Evolutionary conservation across 306 rosid species (phyloP), one percentile per base, ranked within the genome.

Genomic region (Gastrolobium villosum): DNA sequence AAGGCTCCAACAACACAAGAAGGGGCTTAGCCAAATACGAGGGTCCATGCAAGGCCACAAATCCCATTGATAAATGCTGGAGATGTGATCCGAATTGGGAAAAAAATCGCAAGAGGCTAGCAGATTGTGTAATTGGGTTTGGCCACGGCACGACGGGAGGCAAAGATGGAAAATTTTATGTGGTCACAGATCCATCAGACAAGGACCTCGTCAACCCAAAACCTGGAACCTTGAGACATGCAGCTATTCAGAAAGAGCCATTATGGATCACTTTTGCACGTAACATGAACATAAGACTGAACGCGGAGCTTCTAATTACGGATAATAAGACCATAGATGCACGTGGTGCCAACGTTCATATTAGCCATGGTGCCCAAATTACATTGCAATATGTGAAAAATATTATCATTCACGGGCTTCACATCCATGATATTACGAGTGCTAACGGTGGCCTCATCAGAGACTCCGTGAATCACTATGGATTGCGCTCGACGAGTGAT

Each of bases 21-120:
- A 84, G 90, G 62, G 53, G 44, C 6, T 70, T 86, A 61, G n/a
- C 3, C 7, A 37, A 11, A 13, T 5, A 28, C 64, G 1, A 10
- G 0, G 69, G 77, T 13, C 9, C 71, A 50, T 87, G 90, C 65
- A 1, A 0, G 14, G 84, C 78, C 2, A 76, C 82, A 13, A 87
- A 87, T 40, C 91, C 87, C 2, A 76, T 84, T 15, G 91, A 87
- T 20, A 10, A 48, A 2, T 82, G 91, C 35, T 88, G 88, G 91
- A 78, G 89, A 71, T 88, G 89, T 5, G 81, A 85, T 5, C 70
- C 41, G 28, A n/a, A 85, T 13, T 88, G 89, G 91, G 76, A n/a
- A 0, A 75, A 26, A 0, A 61, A 83, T 45, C 89, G 89, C 10
- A 88, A 80, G 72, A 65, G 4, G 70, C 76, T 88, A 15, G 86